A percentile compares a stretch with the other conserved stretches of the same genome.
Conservation (phyloP, 495 filamentous ascomycete genomes). For the Aspergillus coremiiformis region DNA sequence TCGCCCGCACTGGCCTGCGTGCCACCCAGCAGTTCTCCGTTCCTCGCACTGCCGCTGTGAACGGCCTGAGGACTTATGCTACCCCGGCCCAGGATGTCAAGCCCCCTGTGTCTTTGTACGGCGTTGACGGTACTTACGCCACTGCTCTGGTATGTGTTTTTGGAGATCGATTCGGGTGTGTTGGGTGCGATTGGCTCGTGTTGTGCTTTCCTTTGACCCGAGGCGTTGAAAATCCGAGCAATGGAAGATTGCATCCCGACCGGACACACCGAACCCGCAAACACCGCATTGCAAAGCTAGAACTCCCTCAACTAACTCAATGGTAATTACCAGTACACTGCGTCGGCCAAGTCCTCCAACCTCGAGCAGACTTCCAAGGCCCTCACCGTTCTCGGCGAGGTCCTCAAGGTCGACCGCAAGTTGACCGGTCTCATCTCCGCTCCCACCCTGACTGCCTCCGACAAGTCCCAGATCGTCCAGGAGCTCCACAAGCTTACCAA, state of each 20-base stretch:
- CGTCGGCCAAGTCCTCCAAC: slow-evolving; percentile 73
- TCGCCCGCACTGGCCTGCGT: slow-evolving; percentile 45
- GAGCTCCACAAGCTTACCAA: slow-evolving; percentile 76
- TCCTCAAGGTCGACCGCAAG: slow-evolving; percentile 74
- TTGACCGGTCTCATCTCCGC: slow-evolving; percentile 66
- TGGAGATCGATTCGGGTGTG: neutral
- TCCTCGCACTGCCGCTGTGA: slow-evolving; percentile 38
- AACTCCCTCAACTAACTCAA: slow-evolving; percentile 12
- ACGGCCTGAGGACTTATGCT: slow-evolving; percentile 64
- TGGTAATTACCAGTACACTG: slow-evolving; percentile 67
- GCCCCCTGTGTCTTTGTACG: slow-evolving; percentile 85
- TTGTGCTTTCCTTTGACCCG: slow-evolving; percentile 9
- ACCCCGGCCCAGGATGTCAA: slow-evolving; percentile 62
- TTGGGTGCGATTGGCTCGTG: neutral
- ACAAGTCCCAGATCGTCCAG: slow-evolving; percentile 76
- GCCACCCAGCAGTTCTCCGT: slow-evolving; percentile 42
- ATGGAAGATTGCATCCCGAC: neutral
- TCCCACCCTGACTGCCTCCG: slow-evolving; percentile 64
- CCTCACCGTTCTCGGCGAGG: slow-evolving; percentile 58
- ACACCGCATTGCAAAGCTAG: neutral
- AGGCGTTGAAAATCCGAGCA: slow-evolving; percentile 1
- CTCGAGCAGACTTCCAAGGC: slow-evolving; percentile 78
- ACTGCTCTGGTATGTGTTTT: slow-evolving; percentile 79
- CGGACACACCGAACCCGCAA: neutral
- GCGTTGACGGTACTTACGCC: slow-evolving; percentile 96